Base-by-base conservation (phyloP, 192 early-diverging fungal genomes). In the Funneliformis geosporum region DNA sequence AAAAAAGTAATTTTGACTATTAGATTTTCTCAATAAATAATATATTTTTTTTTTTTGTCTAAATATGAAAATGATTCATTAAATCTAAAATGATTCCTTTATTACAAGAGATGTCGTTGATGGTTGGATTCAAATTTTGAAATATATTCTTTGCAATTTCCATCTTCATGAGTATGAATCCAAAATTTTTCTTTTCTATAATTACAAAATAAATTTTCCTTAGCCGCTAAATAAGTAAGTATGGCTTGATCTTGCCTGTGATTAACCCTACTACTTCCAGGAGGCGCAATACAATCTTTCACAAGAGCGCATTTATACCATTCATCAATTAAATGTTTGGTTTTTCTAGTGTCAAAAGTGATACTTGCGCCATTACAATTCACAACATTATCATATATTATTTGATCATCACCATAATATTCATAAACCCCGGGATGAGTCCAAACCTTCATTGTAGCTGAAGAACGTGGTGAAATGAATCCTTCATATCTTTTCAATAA, bases 251-350 rank as follows among this genome's bases (percentile, higher is more conserved):
- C 84, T 60, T 85, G 88, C 5, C 88, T 81, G 82, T 89, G 88
- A 46, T 89, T 89, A 0, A 42, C 55, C 7, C 88, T 64, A 0
- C 83, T 84, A 2, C 86, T 86, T 0, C 87, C 88, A 28, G 81
- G 62, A n/a, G 87, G 88, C 0, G 88, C 88, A 61, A 89, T 89
- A 72, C 88, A 89, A 10, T 86, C 80, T 69, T 87, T 84, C 28
- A 67, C 80, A 40, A 73, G 25, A 0, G 81, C 83, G 76, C 87
- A 89, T 7, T 84, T 62, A 5, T 80, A 76, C 88, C 88, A 89
- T 0, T 86, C 84, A 10, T 79, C 69, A 27, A 89, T 74, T 27
- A 88, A 77, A 10, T 78, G 71, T n/a, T 86, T 42, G 0, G 82
- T 69, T 5, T 86, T 74, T 25, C 75, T 85, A 1, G 62, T 68